These are phyloP conservation scores for Phytopythium montanum DNA, from an alignment of 352 stramenopile genomes.

Conservation along the genomic window DNA sequence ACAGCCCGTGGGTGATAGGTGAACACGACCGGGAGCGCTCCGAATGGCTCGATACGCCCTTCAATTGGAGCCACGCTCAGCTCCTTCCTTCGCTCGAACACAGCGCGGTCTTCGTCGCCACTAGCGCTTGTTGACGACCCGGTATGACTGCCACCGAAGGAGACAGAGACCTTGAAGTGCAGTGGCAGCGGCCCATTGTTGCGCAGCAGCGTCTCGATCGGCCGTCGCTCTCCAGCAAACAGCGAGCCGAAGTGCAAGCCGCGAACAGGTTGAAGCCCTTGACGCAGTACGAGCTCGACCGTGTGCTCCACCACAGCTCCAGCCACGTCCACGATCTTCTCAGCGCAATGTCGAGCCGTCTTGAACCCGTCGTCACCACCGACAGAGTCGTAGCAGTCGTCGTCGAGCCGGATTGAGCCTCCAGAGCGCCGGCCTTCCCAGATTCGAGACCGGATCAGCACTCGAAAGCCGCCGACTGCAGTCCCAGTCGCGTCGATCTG, in stretches of 20 bases:
- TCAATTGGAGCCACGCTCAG: constrained; percentile 50
- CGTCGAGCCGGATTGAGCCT: neutral
- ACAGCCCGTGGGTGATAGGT: constrained; percentile 41
- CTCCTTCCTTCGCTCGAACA: constrained; percentile 66
- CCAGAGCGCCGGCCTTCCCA: constrained; percentile 15
- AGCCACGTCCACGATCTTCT: constrained; percentile 80
- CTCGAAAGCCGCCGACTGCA: constrained; percentile 35
- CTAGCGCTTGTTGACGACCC: neutral
- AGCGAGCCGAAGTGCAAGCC: constrained; percentile 69
- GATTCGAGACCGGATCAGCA: constrained; percentile 39
- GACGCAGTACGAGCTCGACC: constrained; percentile 69
- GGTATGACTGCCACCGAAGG: constrained; percentile 24
- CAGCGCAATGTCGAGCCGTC: constrained; percentile 8
- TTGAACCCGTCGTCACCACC: neutral
- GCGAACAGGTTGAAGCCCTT: constrained; percentile 38
- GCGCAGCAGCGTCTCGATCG: constrained; percentile 59
- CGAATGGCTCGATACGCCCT: constrained; percentile 64
- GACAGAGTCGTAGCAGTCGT: constrained; percentile 10
- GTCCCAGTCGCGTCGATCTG: constrained; percentile 43
- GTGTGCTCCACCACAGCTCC: constrained; percentile 82
- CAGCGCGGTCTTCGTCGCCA: constrained; percentile 56
- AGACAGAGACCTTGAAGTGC: constrained; percentile 54
- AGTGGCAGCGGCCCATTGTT: constrained; percentile 79
- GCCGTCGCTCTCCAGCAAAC: constrained; percentile 53
- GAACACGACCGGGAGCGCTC: constrained; percentile 37